Base-by-base conservation (phyloP, 2,329 filamentous ascomycete species). In the Calonectria fujianensis region DNA sequence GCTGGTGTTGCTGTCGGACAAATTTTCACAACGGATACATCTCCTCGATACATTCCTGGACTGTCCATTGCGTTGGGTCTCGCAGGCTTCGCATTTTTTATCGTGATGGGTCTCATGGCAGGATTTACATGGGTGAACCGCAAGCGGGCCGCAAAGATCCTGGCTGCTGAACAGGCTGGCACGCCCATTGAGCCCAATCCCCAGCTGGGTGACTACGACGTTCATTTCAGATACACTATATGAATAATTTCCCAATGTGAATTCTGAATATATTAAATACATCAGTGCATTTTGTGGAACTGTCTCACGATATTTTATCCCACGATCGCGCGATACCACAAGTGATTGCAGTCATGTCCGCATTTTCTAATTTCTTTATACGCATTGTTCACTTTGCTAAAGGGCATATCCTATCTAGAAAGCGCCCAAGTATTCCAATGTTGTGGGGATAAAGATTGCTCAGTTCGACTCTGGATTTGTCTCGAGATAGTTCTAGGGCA, bases 1-100 rank as follows among this genome's bases (percentile, higher is more conserved):
- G 86, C 87, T 0, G 88, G 88, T n/a, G 86, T 89, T 5, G 86
- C 87, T 5, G 86, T 87, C 0, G 87, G 87, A 0, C 87, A 89
- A 73, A 84, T 89, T 1, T 89, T 85, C 67, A 80, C 78, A 13
- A 72, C 80, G 61, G 18, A 78, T 29, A 72, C 79, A 69, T 70
- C 82, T 72, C 82, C 82, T 0, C 75, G 80, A 20, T 83, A 83
- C 65, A 80, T 81, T 35, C 70, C 61, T 14, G 82, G 82, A 3
- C 66, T 81, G 4, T 78, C 78, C 9, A 78, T 82, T 64, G 78
- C 80, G 9, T 70, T 83, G 74, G 81, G 81, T 2, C 74, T 83
- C 24, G 76, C 81, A 7, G 75, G 70, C 16, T 75, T 82, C 39
- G 82, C 78, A 3, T 63, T 83, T 20, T 57, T 72, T 11, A 75